A percentile compares a stretch with the other conserved stretches of the same genome.
phyloP scores from a whole-genome alignment of 345 rosid species.

The Aethionema arabicum region DNA sequence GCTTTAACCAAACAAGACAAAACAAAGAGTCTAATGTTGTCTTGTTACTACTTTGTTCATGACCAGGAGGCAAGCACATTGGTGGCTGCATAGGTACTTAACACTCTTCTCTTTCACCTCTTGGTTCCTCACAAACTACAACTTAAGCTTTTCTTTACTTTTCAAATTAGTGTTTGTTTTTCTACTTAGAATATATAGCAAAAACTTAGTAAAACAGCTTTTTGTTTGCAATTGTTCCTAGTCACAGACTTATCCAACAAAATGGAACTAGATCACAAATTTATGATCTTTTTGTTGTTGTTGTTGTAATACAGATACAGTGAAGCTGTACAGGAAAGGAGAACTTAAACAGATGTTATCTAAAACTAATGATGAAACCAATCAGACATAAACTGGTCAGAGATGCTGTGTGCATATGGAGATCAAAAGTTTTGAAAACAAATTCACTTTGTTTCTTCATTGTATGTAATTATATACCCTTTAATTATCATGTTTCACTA shows the following conservation, averaged over 20 bases:
- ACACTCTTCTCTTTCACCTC: background rate
- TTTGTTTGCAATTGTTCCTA: too few species aligned
- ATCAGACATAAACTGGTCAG: slow-evolving; percentile 21
- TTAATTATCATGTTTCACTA: too few species aligned
- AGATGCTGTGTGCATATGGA: too few species aligned
- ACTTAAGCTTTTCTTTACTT: background rate
- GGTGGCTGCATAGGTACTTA: slow-evolving; percentile 92
- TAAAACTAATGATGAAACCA: slow-evolving; percentile 48
- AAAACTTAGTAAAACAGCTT: too few species aligned
- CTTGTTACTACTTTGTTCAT: slow-evolving; percentile 20
- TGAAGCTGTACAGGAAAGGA: slow-evolving; percentile 68
- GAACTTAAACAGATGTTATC: slow-evolving; percentile 65
- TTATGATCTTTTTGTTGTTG: slow-evolving; percentile 7
- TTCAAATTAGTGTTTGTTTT: background rate
- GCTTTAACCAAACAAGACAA: slow-evolving; percentile 13
- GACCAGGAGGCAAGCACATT: slow-evolving; percentile 87
- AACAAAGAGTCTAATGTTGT: background rate
- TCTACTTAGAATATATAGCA: background rate
- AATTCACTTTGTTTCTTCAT: too few species aligned
- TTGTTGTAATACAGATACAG: slow-evolving; percentile 60
- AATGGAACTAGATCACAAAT: too few species aligned
- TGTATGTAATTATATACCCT: too few species aligned
- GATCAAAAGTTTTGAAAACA: too few species aligned
- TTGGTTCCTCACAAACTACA: background rate
- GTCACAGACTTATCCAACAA: too few species aligned